phyloP scores from a whole-genome alignment of 2,329 filamentous ascomycete genomes.

The Botrytis deweyae region DNA sequence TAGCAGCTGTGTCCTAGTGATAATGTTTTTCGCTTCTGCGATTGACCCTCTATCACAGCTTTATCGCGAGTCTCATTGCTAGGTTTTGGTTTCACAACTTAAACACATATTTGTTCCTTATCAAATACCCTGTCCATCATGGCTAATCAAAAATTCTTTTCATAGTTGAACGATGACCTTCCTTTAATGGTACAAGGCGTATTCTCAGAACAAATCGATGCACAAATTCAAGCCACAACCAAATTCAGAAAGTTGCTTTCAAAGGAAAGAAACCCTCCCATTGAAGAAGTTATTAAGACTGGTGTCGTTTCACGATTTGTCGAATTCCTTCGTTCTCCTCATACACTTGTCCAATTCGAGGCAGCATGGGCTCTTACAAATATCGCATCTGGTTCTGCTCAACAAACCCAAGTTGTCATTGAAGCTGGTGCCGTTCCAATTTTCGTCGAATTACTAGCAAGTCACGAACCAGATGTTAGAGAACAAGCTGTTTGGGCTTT shows the following conservation, averaged over 20 bases:
- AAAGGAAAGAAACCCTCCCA: conserved; percentile 98
- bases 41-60: conserved; percentile 24
- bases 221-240: conserved; percentile 95
- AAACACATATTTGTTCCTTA: conserved; percentile 16
- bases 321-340: conserved; percentile 95
- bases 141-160: conserved; percentile 26
- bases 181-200: conserved; percentile 97
- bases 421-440: conserved; percentile 97
- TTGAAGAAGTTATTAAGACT: conserved; percentile 99
- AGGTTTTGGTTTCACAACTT: conserved; percentile 15
- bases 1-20: conserved; percentile 27
- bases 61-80: conserved; percentile 12
- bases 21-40: conserved; percentile 37
- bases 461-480: conserved; percentile 94
- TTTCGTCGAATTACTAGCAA: conserved; percentile 92
- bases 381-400: conserved; percentile 95
- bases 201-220: conserved; percentile 97
- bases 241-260: conserved; percentile 98
- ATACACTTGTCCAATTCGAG: conserved; percentile 98
- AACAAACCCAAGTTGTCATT: conserved; percentile 98
- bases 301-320: conserved; percentile 97
- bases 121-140: conserved; percentile 23
- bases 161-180: conserved; percentile 92
- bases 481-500: conserved; percentile 99
- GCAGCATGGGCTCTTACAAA: conserved; percentile 99